These are phyloP conservation scores for Pseudocercospora fuligena DNA, from an alignment of 2,329 filamentous ascomycete species.

Conservation along the genomic window DNA sequence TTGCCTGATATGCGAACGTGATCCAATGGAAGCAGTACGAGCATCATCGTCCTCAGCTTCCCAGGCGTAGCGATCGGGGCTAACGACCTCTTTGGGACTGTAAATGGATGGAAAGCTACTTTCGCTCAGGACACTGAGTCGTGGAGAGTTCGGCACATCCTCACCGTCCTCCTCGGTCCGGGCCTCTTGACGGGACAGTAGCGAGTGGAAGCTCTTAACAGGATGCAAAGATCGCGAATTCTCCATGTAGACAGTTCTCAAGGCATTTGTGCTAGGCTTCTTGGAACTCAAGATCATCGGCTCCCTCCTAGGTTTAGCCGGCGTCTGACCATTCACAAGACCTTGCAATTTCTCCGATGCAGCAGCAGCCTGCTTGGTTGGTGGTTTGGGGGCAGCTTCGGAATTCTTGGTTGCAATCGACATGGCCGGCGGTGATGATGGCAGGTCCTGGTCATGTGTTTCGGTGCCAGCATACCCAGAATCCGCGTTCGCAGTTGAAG, in stretches of 20 bases:
- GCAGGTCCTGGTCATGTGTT: conserved; percentile 35
- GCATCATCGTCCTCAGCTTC: conserved; percentile 32
- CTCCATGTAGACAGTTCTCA: conserved; percentile 43
- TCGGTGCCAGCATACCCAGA: conserved; percentile 44
- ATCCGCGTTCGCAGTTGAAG: conserved; percentile 42
- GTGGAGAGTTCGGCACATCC: conserved; percentile 39
- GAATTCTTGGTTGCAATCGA: conserved; percentile 18
- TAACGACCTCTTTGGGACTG: conserved; percentile 36
- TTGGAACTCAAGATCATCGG: conserved; percentile 39
- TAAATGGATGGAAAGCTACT: conserved; percentile 46
- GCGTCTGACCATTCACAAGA: conserved; percentile 30
- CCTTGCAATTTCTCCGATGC: conserved; percentile 32
- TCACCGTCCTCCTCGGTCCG: conserved; percentile 33
- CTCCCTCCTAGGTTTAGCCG: conserved; percentile 35
- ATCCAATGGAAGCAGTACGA: conserved; percentile 14
- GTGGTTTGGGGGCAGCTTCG: conserved; percentile 13
- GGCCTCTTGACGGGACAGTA: conserved; percentile 39
- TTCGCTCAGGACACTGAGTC: conserved; percentile 44
- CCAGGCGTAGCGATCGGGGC: conserved; percentile 37
- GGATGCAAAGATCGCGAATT: conserved; percentile 37
- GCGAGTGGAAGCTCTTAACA: conserved; percentile 43
- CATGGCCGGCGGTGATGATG: conserved; percentile 34
- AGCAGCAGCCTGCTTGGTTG: conserved; percentile 27
- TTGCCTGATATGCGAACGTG: conserved; percentile 31
- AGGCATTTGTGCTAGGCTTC: conserved; percentile 41